Evolutionary conservation across 352 stramenopile genomes (phyloP).

Genomic region (Phytophthora europaea): DNA sequence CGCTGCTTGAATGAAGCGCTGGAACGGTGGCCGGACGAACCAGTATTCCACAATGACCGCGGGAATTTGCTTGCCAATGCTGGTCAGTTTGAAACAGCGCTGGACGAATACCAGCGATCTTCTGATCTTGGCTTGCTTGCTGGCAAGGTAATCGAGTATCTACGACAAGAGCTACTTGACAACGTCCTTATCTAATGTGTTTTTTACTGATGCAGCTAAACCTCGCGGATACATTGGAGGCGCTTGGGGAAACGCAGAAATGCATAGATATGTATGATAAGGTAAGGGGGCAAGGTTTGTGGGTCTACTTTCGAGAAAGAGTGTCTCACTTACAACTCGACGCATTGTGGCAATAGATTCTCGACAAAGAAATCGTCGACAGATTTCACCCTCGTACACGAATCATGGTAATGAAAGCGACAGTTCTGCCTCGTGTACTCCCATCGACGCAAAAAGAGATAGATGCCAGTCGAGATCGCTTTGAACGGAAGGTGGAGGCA

Average conservation of each 20-base stretch:
- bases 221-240: conserved; percentile 62
- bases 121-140: conserved; percentile 50
- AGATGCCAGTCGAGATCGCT: conserved; percentile 50
- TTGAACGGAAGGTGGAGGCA: conserved; percentile 51
- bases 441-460: conserved; percentile 63
- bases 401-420: conserved; percentile 70
- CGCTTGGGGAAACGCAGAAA: conserved; percentile 62
- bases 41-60: conserved; percentile 66
- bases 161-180: background rate
- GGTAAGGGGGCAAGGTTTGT: conserved; percentile 28
- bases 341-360: conserved; percentile 36
- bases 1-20: conserved; percentile 63
- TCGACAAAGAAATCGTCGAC: conserved; percentile 31
- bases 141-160: conserved; percentile 49
- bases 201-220: conserved; percentile 50
- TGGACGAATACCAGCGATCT: conserved; percentile 65
- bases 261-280: conserved; percentile 67
- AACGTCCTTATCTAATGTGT: background rate
- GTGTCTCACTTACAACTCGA: background rate
- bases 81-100: conserved; percentile 65
- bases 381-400: conserved; percentile 41
- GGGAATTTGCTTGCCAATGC: conserved; percentile 64
- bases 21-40: conserved; percentile 59
- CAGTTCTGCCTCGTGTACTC: conserved; percentile 71
- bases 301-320: background rate